These are phyloP conservation scores for Podaxis pistillaris DNA, from an alignment of 768 basidiomycete genomes.

Conservation along the genomic window DNA sequence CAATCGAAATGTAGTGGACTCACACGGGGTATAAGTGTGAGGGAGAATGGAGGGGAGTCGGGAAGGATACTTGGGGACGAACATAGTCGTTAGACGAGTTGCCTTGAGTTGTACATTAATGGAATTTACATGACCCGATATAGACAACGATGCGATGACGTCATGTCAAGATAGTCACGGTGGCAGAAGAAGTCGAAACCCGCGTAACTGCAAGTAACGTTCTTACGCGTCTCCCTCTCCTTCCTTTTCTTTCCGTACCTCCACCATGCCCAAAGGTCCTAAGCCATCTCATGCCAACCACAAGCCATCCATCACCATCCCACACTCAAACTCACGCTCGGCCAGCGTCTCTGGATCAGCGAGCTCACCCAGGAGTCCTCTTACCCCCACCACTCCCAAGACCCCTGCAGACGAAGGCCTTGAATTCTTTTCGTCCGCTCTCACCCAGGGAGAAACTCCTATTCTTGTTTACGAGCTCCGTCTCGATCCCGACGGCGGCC, in stretches of 20 bases:
- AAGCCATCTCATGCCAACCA: conserved; percentile 23
- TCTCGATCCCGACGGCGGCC: conserved; percentile 89
- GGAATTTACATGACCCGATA: neutral
- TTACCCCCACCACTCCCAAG: conserved; percentile 58
- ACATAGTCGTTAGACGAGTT: neutral
- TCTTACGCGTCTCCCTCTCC: conserved; percentile 10
- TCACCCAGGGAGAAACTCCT: conserved; percentile 52
- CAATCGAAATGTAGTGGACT: neutral
- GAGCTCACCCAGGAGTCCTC: conserved; percentile 15
- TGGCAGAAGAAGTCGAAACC: neutral
- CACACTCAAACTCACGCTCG: conserved; percentile 18
- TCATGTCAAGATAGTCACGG: neutral
- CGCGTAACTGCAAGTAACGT: conserved; percentile 4
- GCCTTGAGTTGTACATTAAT: neutral
- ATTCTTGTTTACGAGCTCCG: conserved; percentile 84
- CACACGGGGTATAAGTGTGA: neutral
- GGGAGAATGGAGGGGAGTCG: conserved; percentile 1
- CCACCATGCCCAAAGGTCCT: conserved; percentile 23
- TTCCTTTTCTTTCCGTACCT: conserved; percentile 14
- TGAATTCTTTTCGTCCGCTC: conserved; percentile 73
- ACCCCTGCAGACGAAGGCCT: conserved; percentile 94
- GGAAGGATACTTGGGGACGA: conserved; percentile 1
- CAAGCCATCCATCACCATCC: conserved; percentile 31
- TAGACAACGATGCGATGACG: conserved; percentile 2
- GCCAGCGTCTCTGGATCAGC: neutral